phyloP scores from a whole-genome alignment of 2,329 filamentous ascomycete species.

The Trichophyton simii region DNA sequence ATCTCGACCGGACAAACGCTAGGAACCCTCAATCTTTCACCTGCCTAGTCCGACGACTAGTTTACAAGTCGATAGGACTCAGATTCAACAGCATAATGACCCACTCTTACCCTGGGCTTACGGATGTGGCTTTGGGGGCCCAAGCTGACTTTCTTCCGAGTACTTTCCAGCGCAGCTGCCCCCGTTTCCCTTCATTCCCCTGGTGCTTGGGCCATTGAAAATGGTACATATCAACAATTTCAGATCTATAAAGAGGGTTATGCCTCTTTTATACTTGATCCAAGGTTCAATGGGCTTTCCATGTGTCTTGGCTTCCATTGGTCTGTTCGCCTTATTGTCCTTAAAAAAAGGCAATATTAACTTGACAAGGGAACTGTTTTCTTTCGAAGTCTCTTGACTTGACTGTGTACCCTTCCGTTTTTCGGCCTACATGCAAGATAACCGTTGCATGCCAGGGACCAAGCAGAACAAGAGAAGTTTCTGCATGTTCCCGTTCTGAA shows the following conservation, averaged over 20 bases:
- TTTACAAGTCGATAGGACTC: neutral
- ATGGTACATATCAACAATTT: neutral
- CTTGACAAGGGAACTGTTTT: neutral
- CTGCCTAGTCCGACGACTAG: neutral
- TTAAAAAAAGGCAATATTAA: neutral
- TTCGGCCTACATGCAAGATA: neutral
- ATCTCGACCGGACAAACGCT: neutral
- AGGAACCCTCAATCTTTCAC: neutral
- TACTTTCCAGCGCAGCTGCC: neutral
- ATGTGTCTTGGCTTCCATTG: neutral
- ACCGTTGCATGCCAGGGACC: constrained; percentile 5
- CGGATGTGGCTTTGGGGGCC: neutral
- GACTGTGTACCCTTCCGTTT: neutral
- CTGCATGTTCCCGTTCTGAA: constrained; percentile 1
- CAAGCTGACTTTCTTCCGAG: neutral
- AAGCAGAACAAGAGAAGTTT: neutral
- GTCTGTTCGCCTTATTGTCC: neutral
- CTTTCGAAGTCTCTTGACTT: neutral
- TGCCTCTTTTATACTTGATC: neutral
- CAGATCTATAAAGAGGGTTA: neutral
- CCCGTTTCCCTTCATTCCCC: neutral
- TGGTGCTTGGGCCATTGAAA: neutral
- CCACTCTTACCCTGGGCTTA: neutral
- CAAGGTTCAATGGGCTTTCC: neutral
- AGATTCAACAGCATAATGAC: neutral